Evolutionary conservation across 2,329 filamentous ascomycete genomes (phyloP), one percentile per base, ranked within the genome.

Genomic region (Alternaria gansuensis): DNA sequence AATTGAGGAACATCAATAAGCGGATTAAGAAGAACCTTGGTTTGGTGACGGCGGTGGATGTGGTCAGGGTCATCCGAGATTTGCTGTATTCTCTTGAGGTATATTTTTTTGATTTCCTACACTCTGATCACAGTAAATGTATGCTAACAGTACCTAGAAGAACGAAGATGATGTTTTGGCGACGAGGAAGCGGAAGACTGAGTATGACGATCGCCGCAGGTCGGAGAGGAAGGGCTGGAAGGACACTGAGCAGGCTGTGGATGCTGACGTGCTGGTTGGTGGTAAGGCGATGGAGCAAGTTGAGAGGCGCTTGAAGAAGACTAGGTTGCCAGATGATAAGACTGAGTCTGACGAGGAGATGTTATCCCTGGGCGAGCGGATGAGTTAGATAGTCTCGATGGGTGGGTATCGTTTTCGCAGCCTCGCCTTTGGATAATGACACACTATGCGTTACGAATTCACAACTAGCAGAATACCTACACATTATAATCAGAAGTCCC

Each of bases 401-500:
- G 37, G 10, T 17, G 37, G 21, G 37, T 21, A 21, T 40, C 17
- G 5, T 23, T 40, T 17, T 40, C 37, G 37, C 23, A 5, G 37
- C 23, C 37, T 40, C 37, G 17, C 37, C 10, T 23, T 5, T n/a
- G 21, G 10, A 40, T 40, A 21, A 23, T 5, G 37, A 5, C 23
- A 21, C 17, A 23, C 17, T 23, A 21, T 21, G 17, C 37, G 37
- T 5, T 40, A 10, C 23, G 37, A 40, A 40, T 6, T 17, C 1
- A 3, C n/a, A 40, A 21, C 44, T 26, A 0, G 26, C 14, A 8
- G 13, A 29, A 34, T 26, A 48, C 28, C n/a, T 21, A 48, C 17
- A 48, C 28, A 29, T 11, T 48, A 34, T 17, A 17, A 17, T 17
- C 2, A 17, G 17, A 17, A 17, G n/a, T 67, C 63, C 5, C 65